phyloP scores from a whole-genome alignment of 2,329 filamentous ascomycete species.

The Ceratocystis alfenasii region DNA sequence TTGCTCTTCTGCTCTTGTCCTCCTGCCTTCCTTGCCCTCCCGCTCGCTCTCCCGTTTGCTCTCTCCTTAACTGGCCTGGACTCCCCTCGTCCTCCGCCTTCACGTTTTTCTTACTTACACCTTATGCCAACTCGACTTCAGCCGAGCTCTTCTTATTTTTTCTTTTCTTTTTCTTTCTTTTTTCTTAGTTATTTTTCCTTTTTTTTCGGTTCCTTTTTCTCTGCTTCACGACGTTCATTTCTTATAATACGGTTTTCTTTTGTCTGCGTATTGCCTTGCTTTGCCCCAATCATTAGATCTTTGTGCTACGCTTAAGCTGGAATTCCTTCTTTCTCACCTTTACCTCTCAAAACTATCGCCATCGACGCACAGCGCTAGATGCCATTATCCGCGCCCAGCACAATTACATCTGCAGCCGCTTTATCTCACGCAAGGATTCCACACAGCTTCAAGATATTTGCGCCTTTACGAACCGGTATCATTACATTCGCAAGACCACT shows the following conservation, averaged over 20 bases:
- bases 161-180: neutral
- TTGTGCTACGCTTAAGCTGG: slow-evolving; percentile 1
- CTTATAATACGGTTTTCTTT: slow-evolving; percentile 7
- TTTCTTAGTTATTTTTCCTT: slow-evolving; percentile 7
- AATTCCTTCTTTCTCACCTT: neutral
- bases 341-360: neutral
- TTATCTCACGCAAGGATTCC: no score
- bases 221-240: slow-evolving; percentile 7
- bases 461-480: neutral
- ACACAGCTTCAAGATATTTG: neutral
- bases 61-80: slow-evolving; percentile 18
- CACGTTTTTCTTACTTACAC: slow-evolving; percentile 5
- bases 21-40: neutral
- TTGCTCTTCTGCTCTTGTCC: slow-evolving; percentile 1
- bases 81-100: slow-evolving; percentile 11
- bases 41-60: neutral
- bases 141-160: neutral
- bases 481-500: neutral
- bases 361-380: neutral
- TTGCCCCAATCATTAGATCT: neutral
- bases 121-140: slow-evolving; percentile 14
- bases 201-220: slow-evolving; percentile 4
- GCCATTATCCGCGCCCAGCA: neutral
- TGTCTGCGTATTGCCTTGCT: slow-evolving; percentile 4
- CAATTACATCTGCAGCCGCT: neutral